These are phyloP conservation scores for Graphilbum fragrans DNA, from an alignment of 2,329 filamentous ascomycete species.

Conservation along the genomic window DNA sequence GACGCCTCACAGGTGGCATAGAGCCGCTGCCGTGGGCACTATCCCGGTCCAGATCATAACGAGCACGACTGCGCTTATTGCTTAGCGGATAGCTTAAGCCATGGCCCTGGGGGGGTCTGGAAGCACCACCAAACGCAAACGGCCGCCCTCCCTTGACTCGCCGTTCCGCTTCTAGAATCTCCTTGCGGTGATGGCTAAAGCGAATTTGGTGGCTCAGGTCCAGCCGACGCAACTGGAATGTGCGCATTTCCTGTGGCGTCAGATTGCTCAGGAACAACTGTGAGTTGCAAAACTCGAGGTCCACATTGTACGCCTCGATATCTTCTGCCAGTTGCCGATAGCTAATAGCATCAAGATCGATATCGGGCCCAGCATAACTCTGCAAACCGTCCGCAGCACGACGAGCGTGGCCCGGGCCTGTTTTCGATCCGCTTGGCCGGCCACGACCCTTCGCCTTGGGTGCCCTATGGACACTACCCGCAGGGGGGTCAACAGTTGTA, in stretches of 20 bases:
- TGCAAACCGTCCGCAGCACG: neutral
- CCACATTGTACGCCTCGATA: conserved; percentile 27
- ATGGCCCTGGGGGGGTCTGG: neutral
- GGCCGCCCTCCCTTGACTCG: conserved; percentile 5
- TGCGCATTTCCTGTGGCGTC: conserved; percentile 27
- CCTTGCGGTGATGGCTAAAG: conserved; percentile 26
- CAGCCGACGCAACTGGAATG: conserved; percentile 27
- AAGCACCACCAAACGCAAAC: neutral
- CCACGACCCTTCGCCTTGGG: too few species aligned
- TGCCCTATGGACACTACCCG: too few species aligned
- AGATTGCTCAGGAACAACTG: conserved; percentile 21
- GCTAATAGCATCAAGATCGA: conserved; percentile 17
- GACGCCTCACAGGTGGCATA: too few species aligned
- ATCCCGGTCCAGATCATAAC: too few species aligned
- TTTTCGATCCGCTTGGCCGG: too few species aligned
- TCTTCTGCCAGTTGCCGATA: conserved; percentile 28
- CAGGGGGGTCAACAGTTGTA: too few species aligned
- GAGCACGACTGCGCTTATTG: too few species aligned
- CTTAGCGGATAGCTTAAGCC: too few species aligned
- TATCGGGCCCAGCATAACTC: conserved; percentile 6
- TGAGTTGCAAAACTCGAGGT: conserved; percentile 26
- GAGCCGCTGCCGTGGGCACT: too few species aligned
- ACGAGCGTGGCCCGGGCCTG: too few species aligned
- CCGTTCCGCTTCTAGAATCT: conserved; percentile 17
- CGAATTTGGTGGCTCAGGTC: conserved; percentile 32